A percentile compares a stretch with the other conserved stretches of the same genome.
Conservation (phyloP, 768 basidiomycete genomes). For the Calocera viscosa region DNA sequence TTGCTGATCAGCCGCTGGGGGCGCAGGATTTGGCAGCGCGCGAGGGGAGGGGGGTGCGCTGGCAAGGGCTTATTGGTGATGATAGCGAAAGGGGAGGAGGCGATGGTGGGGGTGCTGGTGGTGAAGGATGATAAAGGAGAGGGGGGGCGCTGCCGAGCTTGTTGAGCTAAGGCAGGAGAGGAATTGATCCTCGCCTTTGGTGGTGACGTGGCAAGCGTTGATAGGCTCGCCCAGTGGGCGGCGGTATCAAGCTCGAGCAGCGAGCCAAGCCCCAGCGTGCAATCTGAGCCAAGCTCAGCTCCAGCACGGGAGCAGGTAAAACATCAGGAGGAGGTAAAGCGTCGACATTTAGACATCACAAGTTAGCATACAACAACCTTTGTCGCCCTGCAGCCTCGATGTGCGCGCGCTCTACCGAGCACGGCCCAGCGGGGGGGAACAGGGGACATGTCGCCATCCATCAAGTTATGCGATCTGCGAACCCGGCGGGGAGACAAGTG, state of each 20-base stretch:
- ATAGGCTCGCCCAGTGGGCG: neutral
- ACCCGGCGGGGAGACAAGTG: neutral
- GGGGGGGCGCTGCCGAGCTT: too few relatives aligned
- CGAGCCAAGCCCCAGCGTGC: too few relatives aligned
- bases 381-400: neutral
- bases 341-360: neutral
- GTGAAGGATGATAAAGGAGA: too few relatives aligned
- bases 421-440: neutral
- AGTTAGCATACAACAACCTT: conserved; percentile 2
- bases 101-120: neutral
- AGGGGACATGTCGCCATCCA: neutral
- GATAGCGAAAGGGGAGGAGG: too few relatives aligned
- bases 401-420: neutral
- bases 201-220: neutral
- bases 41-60: neutral
- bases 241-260: too few relatives aligned
- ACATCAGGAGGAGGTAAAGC: neutral
- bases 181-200: neutral
- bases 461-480: neutral
- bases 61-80: neutral
- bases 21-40: neutral
- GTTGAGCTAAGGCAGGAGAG: too few relatives aligned
- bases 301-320: neutral
- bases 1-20: neutral
- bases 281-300: too few relatives aligned